A percentile compares a stretch with the other conserved stretches of the same genome.
phyloP scores from a whole-genome alignment of 2,329 filamentous ascomycete species.

The Colletotrichum falcatum region DNA sequence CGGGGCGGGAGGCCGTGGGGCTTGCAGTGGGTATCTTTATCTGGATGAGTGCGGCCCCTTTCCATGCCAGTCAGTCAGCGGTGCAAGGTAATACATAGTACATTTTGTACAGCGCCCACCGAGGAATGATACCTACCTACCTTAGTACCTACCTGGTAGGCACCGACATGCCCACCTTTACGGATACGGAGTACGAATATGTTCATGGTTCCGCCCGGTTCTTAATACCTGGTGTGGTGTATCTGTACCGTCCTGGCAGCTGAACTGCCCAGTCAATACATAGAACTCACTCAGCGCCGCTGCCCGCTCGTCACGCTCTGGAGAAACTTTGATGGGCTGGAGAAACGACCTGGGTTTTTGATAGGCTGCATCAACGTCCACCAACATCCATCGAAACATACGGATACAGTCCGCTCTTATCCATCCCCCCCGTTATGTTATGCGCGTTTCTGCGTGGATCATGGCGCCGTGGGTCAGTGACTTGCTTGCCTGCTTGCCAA shows the following conservation, averaged over 20 bases:
- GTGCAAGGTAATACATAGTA: too few species aligned
- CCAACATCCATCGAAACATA: not conserved
- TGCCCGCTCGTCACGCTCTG: not conserved
- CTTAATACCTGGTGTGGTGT: too few species aligned
- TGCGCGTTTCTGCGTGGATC: slow-evolving; percentile 27
- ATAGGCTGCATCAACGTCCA: not conserved
- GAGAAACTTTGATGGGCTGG: not conserved
- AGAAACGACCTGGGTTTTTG: not conserved
- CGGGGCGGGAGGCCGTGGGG: slow-evolving; percentile 4
- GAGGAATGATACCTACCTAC: too few species aligned
- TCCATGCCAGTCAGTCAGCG: not conserved
- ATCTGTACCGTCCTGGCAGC: slow-evolving; percentile 16
- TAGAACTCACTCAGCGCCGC: slow-evolving; percentile 11
- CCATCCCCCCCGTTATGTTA: slow-evolving; percentile 18
- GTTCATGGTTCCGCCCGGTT: slow-evolving; percentile 1
- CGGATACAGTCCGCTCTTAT: slow-evolving; percentile 15
- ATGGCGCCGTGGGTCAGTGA: slow-evolving; percentile 12
- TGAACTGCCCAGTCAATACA: slow-evolving; percentile 1
- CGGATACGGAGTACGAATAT: too few species aligned
- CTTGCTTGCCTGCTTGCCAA: slow-evolving; percentile 12
- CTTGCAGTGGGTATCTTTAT: slow-evolving; percentile 8
- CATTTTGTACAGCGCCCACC: too few species aligned
- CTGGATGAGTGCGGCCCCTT: slow-evolving; percentile 10
- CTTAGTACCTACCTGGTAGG: not conserved
- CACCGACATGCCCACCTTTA: too few species aligned